Conservation (phyloP, 2,329 filamentous ascomycete species). For the Diaporthe aspalathi region DNA sequence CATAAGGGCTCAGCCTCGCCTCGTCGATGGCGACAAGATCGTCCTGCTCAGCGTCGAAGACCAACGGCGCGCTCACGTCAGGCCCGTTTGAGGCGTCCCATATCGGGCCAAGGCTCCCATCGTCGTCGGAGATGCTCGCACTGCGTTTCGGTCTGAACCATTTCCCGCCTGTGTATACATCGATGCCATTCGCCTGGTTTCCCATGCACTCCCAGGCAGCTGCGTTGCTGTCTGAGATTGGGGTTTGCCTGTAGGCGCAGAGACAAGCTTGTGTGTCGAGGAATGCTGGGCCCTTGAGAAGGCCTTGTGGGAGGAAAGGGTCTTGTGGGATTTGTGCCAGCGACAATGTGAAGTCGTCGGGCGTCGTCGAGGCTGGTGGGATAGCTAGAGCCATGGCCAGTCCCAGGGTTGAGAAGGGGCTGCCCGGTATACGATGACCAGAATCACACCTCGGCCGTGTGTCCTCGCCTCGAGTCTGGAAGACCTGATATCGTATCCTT, state of each 20-base stretch:
- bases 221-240: slow-evolving; percentile 39
- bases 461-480: not conserved
- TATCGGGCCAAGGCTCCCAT: slow-evolving; percentile 41
- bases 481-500: not conserved
- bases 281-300: slow-evolving; percentile 50
- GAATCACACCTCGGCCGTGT: not conserved
- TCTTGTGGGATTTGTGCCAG: slow-evolving; percentile 45
- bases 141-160: slow-evolving; percentile 53
- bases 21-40: slow-evolving; percentile 45
- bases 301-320: slow-evolving; percentile 51
- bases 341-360: not conserved
- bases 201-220: slow-evolving; percentile 58
- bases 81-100: slow-evolving; percentile 53
- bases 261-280: slow-evolving; percentile 55
- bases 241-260: slow-evolving; percentile 49
- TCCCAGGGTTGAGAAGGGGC: not conserved
- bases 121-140: slow-evolving; percentile 39
- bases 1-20: slow-evolving; percentile 48
- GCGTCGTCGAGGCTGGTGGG: not conserved
- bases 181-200: slow-evolving; percentile 55
- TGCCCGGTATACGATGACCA: not conserved
- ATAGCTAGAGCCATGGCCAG: not conserved
- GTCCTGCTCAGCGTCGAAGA: slow-evolving; percentile 45
- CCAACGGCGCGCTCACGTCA: slow-evolving; percentile 45
- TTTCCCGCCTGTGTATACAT: slow-evolving; percentile 52